Percentiles rank a stretch among this genome's conserved stretches.
Evolutionary conservation across 2,329 filamentous ascomycete genomes (phyloP).

Genomic region (Hypoxylon sp.): DNA sequence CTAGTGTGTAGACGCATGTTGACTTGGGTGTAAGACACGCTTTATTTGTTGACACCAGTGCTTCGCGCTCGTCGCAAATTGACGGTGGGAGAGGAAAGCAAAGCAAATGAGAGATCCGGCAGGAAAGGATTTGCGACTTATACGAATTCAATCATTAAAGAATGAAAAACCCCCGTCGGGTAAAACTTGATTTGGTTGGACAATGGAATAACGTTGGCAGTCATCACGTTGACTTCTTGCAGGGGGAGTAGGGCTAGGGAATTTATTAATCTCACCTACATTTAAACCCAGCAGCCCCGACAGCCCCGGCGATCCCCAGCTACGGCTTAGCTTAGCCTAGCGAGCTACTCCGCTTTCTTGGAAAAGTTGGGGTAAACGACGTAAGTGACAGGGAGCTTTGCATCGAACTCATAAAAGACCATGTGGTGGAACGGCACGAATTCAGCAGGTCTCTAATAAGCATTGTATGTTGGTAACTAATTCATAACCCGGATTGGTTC

Average conservation of each 20-base stretch:
- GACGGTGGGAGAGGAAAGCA: slow-evolving; percentile 39
- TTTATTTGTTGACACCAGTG: slow-evolving; percentile 37
- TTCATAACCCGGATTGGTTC: slow-evolving; percentile 7
- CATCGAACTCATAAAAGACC: slow-evolving; percentile 38
- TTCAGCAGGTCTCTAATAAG: slow-evolving; percentile 34
- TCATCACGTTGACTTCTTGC: slow-evolving; percentile 42
- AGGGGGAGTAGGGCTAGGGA: slow-evolving; percentile 42
- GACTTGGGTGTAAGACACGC: slow-evolving; percentile 37
- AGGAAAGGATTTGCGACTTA: slow-evolving; percentile 46
- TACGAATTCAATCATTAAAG: slow-evolving; percentile 45
- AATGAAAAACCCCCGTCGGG: slow-evolving; percentile 33
- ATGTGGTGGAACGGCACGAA: slow-evolving; percentile 43
- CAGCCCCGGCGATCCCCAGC: slow-evolving; percentile 39
- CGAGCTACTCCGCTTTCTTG: slow-evolving; percentile 53
- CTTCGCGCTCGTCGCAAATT: slow-evolving; percentile 43
- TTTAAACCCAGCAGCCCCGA: slow-evolving; percentile 38
- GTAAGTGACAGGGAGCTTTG: slow-evolving; percentile 39
- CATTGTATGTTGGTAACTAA: slow-evolving; percentile 21
- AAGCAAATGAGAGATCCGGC: slow-evolving; percentile 4
- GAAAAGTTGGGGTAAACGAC: slow-evolving; percentile 51
- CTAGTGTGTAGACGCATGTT: slow-evolving; percentile 52
- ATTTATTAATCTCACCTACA: slow-evolving; percentile 48
- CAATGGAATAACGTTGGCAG: slow-evolving; percentile 36
- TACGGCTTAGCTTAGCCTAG: slow-evolving; percentile 24
- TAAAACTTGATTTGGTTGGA: slow-evolving; percentile 44